Conservation (phyloP, 2,329 filamentous ascomycete species). For the Alternaria infectoria region DNA sequence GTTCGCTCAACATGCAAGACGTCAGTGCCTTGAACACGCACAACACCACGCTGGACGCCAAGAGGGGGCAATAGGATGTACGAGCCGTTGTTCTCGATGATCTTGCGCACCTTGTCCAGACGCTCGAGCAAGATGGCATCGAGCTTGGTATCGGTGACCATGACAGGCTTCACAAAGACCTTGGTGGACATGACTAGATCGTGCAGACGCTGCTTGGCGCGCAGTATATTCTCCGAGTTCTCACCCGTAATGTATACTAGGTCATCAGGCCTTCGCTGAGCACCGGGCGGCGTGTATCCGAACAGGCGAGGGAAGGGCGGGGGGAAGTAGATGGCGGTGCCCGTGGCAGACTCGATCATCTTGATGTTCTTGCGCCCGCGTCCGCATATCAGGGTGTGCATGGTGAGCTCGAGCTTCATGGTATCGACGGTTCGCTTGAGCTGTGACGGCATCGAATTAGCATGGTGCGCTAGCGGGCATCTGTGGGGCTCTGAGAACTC, state of each 20-base stretch:
- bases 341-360: constrained; percentile 91
- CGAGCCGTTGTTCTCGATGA: constrained; percentile 94
- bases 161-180: constrained; percentile 82
- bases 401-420: constrained; percentile 80
- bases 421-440: constrained; percentile 77
- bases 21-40: constrained; percentile 91
- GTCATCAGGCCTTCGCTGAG: constrained; percentile 79
- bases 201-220: constrained; percentile 89
- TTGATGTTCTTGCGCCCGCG: constrained; percentile 98
- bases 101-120: constrained; percentile 95
- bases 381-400: constrained; percentile 92
- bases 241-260: constrained; percentile 97
- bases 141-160: constrained; percentile 88
- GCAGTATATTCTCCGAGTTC: constrained; percentile 79
- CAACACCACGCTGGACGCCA: constrained; percentile 80
- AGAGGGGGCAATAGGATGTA: constrained; percentile 92
- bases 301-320: constrained; percentile 92
- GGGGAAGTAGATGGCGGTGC: constrained; percentile 97
- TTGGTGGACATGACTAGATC: constrained; percentile 83
- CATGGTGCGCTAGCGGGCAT: constrained; percentile 30
- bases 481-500: constrained; percentile 47
- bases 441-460: constrained; percentile 54
- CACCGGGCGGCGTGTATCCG: constrained; percentile 84
- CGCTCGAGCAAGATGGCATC: constrained; percentile 91
- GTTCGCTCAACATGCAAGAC: constrained; percentile 94